Evolutionary conservation across 208 protist genomes (phyloP).

Genomic region (Trypanosoma avium): DNA sequence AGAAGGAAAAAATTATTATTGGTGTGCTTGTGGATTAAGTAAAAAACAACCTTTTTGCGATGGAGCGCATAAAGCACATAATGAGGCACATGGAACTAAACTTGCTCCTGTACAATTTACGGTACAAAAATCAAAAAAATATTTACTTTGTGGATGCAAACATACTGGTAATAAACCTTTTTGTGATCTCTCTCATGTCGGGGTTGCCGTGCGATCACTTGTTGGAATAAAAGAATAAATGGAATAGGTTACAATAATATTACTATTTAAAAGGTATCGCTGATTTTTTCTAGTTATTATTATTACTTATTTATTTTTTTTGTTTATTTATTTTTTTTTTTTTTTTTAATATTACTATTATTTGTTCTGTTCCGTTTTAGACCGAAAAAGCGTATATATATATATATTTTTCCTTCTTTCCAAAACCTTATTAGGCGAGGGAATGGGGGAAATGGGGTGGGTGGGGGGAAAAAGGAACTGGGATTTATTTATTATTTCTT

Average conservation of each 20-base stretch:
- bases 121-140: slow-evolving; percentile 47
- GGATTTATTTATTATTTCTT: too few species aligned
- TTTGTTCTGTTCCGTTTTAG: too few species aligned
- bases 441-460: too few species aligned
- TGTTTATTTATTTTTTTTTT: too few species aligned
- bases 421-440: too few species aligned
- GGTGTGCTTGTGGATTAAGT: slow-evolving; percentile 78
- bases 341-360: too few species aligned
- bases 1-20: slow-evolving; percentile 76
- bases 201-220: slow-evolving; percentile 60
- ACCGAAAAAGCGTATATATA: too few species aligned
- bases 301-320: too few species aligned
- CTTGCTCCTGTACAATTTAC: slow-evolving; percentile 67
- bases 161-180: slow-evolving; percentile 54
- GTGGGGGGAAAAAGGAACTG: too few species aligned
- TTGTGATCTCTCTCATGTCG: slow-evolving; percentile 78
- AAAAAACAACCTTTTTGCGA: slow-evolving; percentile 86
- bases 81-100: slow-evolving; percentile 63
- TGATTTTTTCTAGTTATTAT: too few species aligned
- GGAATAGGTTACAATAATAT: background rate
- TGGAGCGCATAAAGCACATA: slow-evolving; percentile 58
- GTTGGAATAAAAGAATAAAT: slow-evolving; percentile 48
- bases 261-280: too few species aligned
- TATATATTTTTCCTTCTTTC: too few species aligned
- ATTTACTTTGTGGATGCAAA: slow-evolving; percentile 78